phyloP scores from a whole-genome alignment of 2,329 filamentous ascomycete genomes.

The Botrytis paeoniae region DNA sequence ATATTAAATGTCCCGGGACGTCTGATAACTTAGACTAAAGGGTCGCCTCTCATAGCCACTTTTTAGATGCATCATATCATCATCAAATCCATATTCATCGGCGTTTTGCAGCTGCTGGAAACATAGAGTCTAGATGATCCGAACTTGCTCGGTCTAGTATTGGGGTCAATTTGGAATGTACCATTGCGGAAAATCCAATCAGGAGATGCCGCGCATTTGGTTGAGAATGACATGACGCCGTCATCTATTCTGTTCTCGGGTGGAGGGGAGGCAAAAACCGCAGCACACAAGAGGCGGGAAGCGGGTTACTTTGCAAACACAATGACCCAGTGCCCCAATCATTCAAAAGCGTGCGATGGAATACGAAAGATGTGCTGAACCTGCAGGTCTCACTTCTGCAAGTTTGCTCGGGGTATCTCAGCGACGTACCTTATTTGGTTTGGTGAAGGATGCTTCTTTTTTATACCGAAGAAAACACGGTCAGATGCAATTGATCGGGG shows the following conservation, averaged over 20 bases:
- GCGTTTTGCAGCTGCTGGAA: not conserved
- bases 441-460: not conserved
- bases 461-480: not conserved
- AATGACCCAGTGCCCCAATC: conserved; percentile 1
- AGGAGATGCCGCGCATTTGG: conserved; percentile 14
- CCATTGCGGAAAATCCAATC: conserved; percentile 3
- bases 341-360: not conserved
- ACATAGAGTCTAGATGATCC: not conserved
- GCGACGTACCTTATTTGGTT: not conserved
- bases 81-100: not conserved
- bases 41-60: conserved; percentile 1
- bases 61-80: not conserved
- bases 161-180: not conserved
- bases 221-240: conserved; percentile 5
- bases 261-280: not conserved
- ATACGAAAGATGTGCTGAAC: conserved; percentile 3
- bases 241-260: not conserved
- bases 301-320: not conserved
- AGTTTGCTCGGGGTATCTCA: conserved; percentile 5
- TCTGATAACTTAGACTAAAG: not conserved
- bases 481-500: not conserved
- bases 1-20: not conserved
- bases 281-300: not conserved
- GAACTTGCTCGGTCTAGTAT: not conserved
- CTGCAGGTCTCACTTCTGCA: conserved; percentile 12